Base-by-base conservation (phyloP, 768 basidiomycete genomes). In the Calocera viscosa region DNA sequence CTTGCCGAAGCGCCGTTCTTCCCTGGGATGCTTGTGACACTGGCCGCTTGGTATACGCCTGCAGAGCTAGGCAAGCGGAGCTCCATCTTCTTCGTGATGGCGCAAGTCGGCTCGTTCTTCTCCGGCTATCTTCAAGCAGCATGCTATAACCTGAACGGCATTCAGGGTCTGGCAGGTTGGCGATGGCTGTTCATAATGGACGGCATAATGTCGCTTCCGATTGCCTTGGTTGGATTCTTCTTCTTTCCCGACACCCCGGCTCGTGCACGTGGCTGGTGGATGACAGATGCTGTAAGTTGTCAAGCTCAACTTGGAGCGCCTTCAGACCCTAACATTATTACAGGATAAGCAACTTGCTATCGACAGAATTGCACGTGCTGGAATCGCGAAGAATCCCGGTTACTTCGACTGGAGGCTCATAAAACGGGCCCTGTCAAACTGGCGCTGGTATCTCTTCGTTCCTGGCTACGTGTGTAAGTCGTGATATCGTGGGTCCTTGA, bases 1-100 rank as follows among this genome's bases (percentile, higher is more conserved):
- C 78, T 88, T 67, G 82, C 84, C 7, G 88, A 90, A 74, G 82
- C 87, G 0, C 88, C 87, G 8, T 90, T 87, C 1, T 90, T 90
- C 73, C 86, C 86, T 30, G 88, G 88, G 38, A 84, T 86, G 17
- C 86, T 87, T 69, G 87, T 86, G 71, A 78, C 88, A 69, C 82
- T 89, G 19, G 86, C 88, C 49, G 86, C 85, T 17, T 89, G 87
- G 88, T 88, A 88, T 73, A 87, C 83, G 72, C 79, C 82, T 1
- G 76, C 77, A n/a, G 88, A 89, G 74, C 78, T 89, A 3, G 87
- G 86, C 10, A 86, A 86, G 70, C 82, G 87, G 16, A 85, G 85
- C 2, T 87, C 85, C 17, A 84, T 89, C 67, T 90, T 90, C 74
- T 86, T 22, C 70, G 70, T 47, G 75, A 75, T 2, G 82, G 83